Evolutionary conservation across 176 grass and related monocot species (phyloP).

Genomic region (Typha latifolia): DNA sequence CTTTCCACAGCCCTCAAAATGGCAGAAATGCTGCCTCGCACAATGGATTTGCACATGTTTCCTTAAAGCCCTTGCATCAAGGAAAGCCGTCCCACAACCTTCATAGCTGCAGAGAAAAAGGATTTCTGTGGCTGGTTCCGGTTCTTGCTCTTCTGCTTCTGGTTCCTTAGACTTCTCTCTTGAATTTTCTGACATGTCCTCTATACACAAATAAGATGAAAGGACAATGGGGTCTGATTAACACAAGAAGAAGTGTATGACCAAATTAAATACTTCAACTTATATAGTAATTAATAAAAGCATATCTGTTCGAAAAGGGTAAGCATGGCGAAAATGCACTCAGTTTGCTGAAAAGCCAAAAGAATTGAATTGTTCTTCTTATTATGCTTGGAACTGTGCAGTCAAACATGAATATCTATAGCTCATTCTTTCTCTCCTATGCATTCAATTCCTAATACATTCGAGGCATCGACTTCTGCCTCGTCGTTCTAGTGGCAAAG

Average conservation of each 20-base stretch:
- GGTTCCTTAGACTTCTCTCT: conserved; percentile 23
- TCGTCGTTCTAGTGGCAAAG: too few relatives aligned
- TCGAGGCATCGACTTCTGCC: too few relatives aligned
- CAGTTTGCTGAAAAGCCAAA: too few relatives aligned
- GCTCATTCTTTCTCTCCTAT: too few relatives aligned
- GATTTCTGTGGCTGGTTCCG: conserved; percentile 54
- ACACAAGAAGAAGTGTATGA: neutral
- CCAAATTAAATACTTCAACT: neutral
- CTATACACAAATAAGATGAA: conserved; percentile 16
- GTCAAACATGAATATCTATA: too few relatives aligned
- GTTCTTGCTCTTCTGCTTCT: conserved; percentile 34
- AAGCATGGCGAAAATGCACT: too few relatives aligned
- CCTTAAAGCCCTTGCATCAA: conserved; percentile 46
- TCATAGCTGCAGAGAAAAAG: conserved; percentile 87
- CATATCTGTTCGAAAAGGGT: too few relatives aligned
- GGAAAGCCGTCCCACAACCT: conserved; percentile 60
- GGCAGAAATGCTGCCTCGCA: conserved; percentile 60
- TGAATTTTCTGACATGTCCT: conserved; percentile 37
- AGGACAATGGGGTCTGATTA: neutral
- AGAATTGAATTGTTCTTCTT: too few relatives aligned
- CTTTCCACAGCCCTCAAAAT: conserved; percentile 66
- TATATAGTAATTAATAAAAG: too few relatives aligned
- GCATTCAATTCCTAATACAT: too few relatives aligned
- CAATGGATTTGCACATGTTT: conserved; percentile 66
- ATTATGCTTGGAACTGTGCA: too few relatives aligned